Percentiles rank a stretch among this genome's conserved stretches.
These are phyloP conservation scores for Leccinum fibrillosum DNA, from an alignment of 768 basidiomycete genomes.

Conservation along the genomic window DNA sequence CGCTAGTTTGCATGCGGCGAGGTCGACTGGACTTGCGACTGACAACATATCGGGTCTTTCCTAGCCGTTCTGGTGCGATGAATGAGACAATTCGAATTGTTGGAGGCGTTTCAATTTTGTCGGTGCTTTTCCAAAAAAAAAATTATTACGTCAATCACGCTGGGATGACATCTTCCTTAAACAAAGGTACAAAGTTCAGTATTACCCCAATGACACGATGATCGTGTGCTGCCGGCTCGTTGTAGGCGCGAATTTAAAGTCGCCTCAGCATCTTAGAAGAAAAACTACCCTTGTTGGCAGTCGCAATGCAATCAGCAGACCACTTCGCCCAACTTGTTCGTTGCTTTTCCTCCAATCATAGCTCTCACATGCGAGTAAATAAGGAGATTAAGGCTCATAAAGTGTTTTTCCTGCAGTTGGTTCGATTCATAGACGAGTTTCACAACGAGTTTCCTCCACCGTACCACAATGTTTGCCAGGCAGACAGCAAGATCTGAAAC, in stretches of 20 bases:
- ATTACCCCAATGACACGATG: too few relatives aligned
- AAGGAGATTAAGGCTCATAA: too few relatives aligned
- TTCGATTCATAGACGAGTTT: neutral
- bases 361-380: too few relatives aligned
- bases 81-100: neutral
- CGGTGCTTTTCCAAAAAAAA: neutral
- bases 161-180: neutral
- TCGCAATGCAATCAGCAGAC: too few relatives aligned
- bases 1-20: neutral
- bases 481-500: neutral
- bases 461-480: neutral
- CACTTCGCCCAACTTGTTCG: too few relatives aligned
- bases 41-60: slow-evolving; percentile 15
- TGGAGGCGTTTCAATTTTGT: neutral
- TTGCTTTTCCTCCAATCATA: too few relatives aligned
- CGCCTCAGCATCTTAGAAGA: too few relatives aligned
- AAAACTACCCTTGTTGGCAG: too few relatives aligned
- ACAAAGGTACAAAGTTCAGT: neutral
- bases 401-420: too few relatives aligned
- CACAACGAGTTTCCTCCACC: neutral
- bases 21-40: slow-evolving; percentile 7
- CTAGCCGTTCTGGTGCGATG: neutral
- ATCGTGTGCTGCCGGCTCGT: too few relatives aligned
- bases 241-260: too few relatives aligned
- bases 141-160: neutral